Evolutionary conservation across 768 basidiomycete genomes (phyloP).

Genomic region (Tulasnella sp.): DNA sequence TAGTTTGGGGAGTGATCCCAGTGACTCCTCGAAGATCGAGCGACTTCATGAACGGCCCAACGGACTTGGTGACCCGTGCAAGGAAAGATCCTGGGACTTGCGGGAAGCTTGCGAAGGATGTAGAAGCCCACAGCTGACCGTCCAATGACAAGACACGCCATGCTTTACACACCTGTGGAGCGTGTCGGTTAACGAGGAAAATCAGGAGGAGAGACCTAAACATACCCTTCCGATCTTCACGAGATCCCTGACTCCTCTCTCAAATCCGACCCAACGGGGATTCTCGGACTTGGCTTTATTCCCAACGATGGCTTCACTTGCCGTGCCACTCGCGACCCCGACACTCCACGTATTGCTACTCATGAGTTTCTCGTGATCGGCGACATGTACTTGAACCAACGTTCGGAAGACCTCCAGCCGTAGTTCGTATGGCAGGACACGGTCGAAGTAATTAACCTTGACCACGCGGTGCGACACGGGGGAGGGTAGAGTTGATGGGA

Average conservation of each 20-base stretch:
- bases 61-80: slow-evolving; percentile 43
- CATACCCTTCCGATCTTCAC: slow-evolving; percentile 72
- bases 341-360: slow-evolving; percentile 49
- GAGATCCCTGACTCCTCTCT: slow-evolving; percentile 67
- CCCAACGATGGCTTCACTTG: slow-evolving; percentile 22
- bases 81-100: slow-evolving; percentile 43
- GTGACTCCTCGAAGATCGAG: slow-evolving; percentile 52
- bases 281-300: not conserved
- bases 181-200: not conserved
- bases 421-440: slow-evolving; percentile 13
- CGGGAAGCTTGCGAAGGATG: slow-evolving; percentile 59
- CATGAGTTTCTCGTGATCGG: slow-evolving; percentile 6
- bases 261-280: slow-evolving; percentile 57
- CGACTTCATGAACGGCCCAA: slow-evolving; percentile 55
- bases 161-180: slow-evolving; percentile 57
- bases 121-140: slow-evolving; percentile 72
- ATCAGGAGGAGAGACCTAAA: slow-evolving; percentile 18
- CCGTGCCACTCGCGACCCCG: slow-evolving; percentile 48
- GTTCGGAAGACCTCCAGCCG: slow-evolving; percentile 13
- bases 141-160: slow-evolving; percentile 75
- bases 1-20: not conserved
- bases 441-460: slow-evolving; percentile 11
- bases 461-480: not conserved
- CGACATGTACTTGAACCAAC: not conserved
- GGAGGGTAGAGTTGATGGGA: not conserved